Percentiles rank a stretch among this genome's conserved stretches.
Conservation (phyloP, 225 moss, liverwort and hornwort genomes). For the Anthoceros angustus region DNA sequence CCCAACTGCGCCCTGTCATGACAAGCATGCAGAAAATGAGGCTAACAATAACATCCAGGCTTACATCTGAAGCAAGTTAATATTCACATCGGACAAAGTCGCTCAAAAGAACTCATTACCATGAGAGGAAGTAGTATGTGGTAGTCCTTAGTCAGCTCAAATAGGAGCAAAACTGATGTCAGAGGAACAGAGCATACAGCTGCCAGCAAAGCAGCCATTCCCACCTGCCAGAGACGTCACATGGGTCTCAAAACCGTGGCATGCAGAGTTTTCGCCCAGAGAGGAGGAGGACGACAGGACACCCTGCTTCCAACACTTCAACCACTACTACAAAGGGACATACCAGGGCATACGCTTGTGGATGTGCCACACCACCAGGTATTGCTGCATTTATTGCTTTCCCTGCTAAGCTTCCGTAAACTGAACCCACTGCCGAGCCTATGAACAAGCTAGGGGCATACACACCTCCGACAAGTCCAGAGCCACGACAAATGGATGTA, state of each 20-base stretch:
- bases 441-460: conserved; percentile 98
- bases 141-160: conserved; percentile 95
- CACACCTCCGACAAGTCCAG: conserved; percentile 82
- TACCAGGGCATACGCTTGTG: conserved; percentile 95
- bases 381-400: conserved; percentile 56
- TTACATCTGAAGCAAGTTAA: neutral
- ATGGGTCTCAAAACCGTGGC: neutral
- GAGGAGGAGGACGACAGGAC: neutral
- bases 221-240: conserved; percentile 33
- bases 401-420: conserved; percentile 72
- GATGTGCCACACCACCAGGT: conserved; percentile 73
- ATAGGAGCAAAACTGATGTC: conserved; percentile 78
- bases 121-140: conserved; percentile 87
- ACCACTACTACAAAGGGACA: neutral
- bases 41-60: neutral
- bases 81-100: neutral
- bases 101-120: conserved; percentile 20
- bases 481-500: conserved; percentile 80
- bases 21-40: neutral
- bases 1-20: conserved; percentile 80
- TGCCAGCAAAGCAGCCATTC: conserved; percentile 91
- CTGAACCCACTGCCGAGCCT: conserved; percentile 67
- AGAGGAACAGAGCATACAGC: conserved; percentile 93
- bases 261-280: neutral
- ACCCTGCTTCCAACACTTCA: neutral